A percentile compares a stretch with the other conserved stretches of the same genome.
Evolutionary conservation across 1,284 basidiomycete genomes (phyloP).

Genomic region (Heterobasidion irregulare): DNA sequence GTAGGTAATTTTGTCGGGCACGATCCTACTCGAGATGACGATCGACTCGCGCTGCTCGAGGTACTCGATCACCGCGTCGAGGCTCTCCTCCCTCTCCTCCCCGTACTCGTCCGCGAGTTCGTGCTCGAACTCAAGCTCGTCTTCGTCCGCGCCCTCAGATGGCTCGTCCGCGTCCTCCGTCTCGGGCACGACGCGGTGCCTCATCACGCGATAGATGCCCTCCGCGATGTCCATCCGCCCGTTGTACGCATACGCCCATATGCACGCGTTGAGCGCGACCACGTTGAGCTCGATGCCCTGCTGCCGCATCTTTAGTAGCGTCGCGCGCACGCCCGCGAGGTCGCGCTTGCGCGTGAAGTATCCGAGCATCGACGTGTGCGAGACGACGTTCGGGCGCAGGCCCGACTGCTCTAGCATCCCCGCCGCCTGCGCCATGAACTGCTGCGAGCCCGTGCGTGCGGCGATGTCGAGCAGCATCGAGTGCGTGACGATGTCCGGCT

Average conservation of each 20-base stretch:
- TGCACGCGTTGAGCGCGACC: conserved; percentile 56
- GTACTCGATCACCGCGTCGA: conserved; percentile 25
- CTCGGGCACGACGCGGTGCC: conserved; percentile 33
- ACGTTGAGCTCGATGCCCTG: conserved; percentile 45
- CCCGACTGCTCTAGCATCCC: conserved; percentile 43
- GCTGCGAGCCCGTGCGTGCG: conserved; percentile 34
- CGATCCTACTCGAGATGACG: conserved; percentile 30
- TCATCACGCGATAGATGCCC: conserved; percentile 56
- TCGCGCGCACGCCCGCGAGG: conserved; percentile 44
- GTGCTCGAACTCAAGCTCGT: neutral
- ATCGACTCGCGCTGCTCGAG: conserved; percentile 35
- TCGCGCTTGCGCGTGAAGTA: conserved; percentile 41
- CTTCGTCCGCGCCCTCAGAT: neutral
- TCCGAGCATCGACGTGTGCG: conserved; percentile 50
- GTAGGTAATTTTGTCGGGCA: conserved; percentile 62
- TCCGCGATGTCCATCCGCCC: conserved; percentile 45
- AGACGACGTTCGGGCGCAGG: conserved; percentile 47
- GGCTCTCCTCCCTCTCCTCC: conserved; percentile 20
- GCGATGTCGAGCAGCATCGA: conserved; percentile 61
- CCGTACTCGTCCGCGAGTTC: conserved; percentile 7
- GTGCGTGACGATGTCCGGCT: conserved; percentile 60
- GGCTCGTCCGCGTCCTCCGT: conserved; percentile 15
- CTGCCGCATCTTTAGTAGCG: conserved; percentile 40
- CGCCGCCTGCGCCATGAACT: conserved; percentile 42
- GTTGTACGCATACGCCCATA: conserved; percentile 56